Evolutionary conservation across 805 yeast genomes (phyloP), one percentile per base, ranked within the genome.

Genomic region (Tetrapisispora fleetii): DNA sequence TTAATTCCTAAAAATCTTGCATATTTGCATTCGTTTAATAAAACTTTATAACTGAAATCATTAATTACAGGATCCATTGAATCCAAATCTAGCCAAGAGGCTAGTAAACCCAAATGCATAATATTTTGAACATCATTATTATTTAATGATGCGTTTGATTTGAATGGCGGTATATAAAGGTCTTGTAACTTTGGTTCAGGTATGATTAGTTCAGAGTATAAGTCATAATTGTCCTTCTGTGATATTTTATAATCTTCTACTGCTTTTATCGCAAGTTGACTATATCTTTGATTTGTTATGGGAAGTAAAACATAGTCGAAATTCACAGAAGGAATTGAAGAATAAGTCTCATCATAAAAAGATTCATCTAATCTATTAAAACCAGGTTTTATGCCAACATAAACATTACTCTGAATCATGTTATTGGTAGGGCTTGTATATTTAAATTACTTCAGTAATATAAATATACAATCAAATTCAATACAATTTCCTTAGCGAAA

Each of bases 51-150:
- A 6, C 83, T 78, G 45, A 81, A 68, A 51, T 73, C 76, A 30
- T 81, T 75, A 3, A 77, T 68, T 6, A 70, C 52, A 0, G 65
- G 60, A 58, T 80, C 78, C 10, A 67, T 64, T 30, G 80, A 74
- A 53, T 81, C 87, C 38, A 81, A 62, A 56, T 81, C 87, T n/a
- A 81, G 68, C 87, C 88, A 83, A 2, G 84, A 78, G 0, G 87
- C 75, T 2, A 81, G 61, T 30, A 81, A 56, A 0, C 85, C 87
- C 22, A 83, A 73, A 30, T 8, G 78, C 63, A 52, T 64, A 5
- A 58, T 52, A 13, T 54, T 21, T 16, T 53, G 33, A 16, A 33
- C 50, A 18, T 47, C 48, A 16, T 44, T 50, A 22, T 39, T 27
- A 13, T 50, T 43, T 14, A 37, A 32, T 18, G 28, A 27, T 5